Conservation (phyloP, 2,329 filamentous ascomycete genomes). For the Aspergillus clavatus region DNA sequence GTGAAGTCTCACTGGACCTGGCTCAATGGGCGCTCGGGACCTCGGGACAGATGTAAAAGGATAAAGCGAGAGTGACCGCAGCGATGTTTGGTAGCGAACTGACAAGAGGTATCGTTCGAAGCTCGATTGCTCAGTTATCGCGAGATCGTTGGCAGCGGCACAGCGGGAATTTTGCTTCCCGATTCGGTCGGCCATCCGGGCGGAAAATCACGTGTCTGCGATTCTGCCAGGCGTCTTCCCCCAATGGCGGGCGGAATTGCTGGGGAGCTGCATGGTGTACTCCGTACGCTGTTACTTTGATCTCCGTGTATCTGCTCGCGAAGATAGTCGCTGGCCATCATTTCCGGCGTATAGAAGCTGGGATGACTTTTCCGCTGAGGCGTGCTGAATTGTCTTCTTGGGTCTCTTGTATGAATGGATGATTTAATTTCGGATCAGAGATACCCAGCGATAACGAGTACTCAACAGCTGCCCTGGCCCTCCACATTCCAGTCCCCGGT, state of each 20-base stretch:
- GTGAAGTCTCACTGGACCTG: too few species aligned
- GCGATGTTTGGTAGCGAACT: too few species aligned
- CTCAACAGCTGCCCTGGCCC: background rate
- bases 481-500: too few species aligned
- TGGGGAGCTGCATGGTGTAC: background rate
- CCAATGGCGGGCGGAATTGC: background rate
- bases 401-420: background rate
- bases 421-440: background rate
- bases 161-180: slow-evolving; percentile 16
- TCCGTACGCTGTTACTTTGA: background rate
- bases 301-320: background rate
- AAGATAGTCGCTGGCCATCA: background rate
- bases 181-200: slow-evolving; percentile 15
- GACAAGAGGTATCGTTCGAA: too few species aligned
- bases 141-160: background rate
- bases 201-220: slow-evolving; percentile 31
- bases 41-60: too few species aligned
- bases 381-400: background rate
- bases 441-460: background rate
- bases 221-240: slow-evolving; percentile 15
- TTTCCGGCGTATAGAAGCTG: background rate
- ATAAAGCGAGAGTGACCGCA: too few species aligned
- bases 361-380: background rate
- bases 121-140: background rate
- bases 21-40: too few species aligned